Evolutionary conservation across 306 rosid species (phyloP).

Genomic region (Pyrus communis): DNA sequence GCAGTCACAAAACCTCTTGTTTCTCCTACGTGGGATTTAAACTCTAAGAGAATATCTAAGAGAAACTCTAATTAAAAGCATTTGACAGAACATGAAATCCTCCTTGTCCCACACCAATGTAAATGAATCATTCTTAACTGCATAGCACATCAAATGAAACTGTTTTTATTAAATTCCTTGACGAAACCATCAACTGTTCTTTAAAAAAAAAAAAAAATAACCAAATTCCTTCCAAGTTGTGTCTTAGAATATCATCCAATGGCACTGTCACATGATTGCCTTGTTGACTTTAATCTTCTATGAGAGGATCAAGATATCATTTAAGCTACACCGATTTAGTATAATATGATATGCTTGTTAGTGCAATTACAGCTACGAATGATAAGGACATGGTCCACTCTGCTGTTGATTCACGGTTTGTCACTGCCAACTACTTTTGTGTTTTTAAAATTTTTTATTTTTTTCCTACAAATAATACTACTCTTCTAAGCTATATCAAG

Average conservation of each 20-base stretch:
- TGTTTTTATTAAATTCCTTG: too few species aligned
- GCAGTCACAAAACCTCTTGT: too few species aligned
- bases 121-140: background rate
- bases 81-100: background rate
- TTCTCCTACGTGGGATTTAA: too few species aligned
- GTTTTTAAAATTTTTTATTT: too few species aligned
- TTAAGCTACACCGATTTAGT: background rate
- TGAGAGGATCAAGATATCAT: background rate
- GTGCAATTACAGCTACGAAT: constrained; percentile 8
- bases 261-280: background rate
- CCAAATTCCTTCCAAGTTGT: background rate
- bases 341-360: background rate
- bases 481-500: background rate
- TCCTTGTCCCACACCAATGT: background rate
- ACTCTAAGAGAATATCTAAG: too few species aligned
- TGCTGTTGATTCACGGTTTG: background rate
- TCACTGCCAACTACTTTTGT: background rate
- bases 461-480: too few species aligned
- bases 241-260: background rate
- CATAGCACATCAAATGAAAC: background rate
- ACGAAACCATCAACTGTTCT: too few species aligned
- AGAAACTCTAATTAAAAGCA: background rate
- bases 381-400: background rate
- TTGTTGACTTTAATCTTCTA: background rate
- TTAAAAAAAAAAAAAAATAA: too few species aligned